Evolutionary conservation across 2,329 filamentous ascomycete species (phyloP), one percentile per base, ranked within the genome.

Genomic region (Diaporthe ilicicola): DNA sequence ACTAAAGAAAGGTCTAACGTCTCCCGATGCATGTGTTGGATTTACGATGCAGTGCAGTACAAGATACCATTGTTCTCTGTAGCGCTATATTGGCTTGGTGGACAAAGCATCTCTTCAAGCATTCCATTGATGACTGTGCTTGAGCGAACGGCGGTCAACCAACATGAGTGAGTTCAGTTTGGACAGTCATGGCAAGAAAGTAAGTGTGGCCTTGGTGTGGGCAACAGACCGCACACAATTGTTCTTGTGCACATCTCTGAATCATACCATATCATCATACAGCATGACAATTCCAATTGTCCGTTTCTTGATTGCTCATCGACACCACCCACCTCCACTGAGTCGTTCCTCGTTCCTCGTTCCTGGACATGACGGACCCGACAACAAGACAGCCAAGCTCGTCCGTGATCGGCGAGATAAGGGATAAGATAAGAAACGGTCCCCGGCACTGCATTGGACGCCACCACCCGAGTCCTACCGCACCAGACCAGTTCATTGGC

Each of bases 381-480:
- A n/a, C n/a, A n/a, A n/a, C 10, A 22, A 13, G 12, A n/a, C 34
- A 13, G 46, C 24, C 55, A 50, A 62, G 54, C 54, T 55, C 55
- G n/a, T 65, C 48, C 55, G 55, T 10, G 55, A 44, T 42, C 56
- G 50, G 56, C 27, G 19, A 70, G 65, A 71, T 68, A 68, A 68
- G 53, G 55, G 70, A 64, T 64, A 55, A 55, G 70, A 71, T 71
- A 71, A 69, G 70, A 37, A 44, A 64, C 51, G 39, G 69, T 37
- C 17, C 29, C 17, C 19, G 44, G 34, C 32, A 67, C 51, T 29
- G 48, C 62, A 66, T 66, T 44, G 50, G 62, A 55, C 37, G 54
- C 54, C 46, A 69, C n/a, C 27, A 44, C 24, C 39, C 39, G 22
- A 70, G 29, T 34, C 29, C 34, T 44, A 62, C 56, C 46, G 24